A percentile compares a stretch with the other conserved stretches of the same genome.
These are phyloP conservation scores for Phtheirospermum japonicum DNA, from an alignment of 257 asterid genomes.

Conservation along the genomic window DNA sequence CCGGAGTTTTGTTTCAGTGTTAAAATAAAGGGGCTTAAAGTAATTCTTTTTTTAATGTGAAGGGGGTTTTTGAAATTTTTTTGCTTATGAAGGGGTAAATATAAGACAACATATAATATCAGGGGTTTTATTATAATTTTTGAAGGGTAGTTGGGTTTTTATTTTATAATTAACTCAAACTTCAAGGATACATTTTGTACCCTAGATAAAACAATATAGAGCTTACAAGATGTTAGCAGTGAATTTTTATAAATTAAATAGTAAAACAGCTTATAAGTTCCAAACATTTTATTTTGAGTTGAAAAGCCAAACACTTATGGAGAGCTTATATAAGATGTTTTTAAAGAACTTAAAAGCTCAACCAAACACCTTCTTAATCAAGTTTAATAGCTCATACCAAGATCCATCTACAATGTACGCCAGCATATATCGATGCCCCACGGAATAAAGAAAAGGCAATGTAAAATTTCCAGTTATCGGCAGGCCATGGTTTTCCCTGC, in stretches of 20 bases:
- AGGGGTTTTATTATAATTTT: background rate
- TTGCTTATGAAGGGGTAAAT: background rate
- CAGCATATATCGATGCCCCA: conserved; percentile 85
- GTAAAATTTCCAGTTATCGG: conserved; percentile 80
- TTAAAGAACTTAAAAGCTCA: background rate
- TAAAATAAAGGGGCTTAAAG: too few relatives aligned
- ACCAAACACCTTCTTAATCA: background rate
- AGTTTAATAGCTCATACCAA: conserved; percentile 47
- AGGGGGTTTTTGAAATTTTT: too few relatives aligned
- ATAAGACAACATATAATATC: background rate
- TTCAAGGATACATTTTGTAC: background rate
- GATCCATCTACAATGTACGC: conserved; percentile 86
- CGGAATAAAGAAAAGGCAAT: conserved; percentile 91
- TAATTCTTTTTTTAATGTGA: too few relatives aligned
- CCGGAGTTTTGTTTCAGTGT: too few relatives aligned
- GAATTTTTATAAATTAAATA: background rate
- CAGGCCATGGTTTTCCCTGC: conserved; percentile 95
- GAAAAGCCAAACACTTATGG: background rate
- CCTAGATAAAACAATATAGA: background rate
- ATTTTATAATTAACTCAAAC: background rate
- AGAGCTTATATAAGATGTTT: background rate
- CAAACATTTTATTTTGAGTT: background rate
- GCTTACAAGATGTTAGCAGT: background rate
- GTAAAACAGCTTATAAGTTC: background rate
- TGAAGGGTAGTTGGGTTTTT: background rate